Evolutionary conservation across 768 basidiomycete genomes (phyloP), one percentile per base, ranked within the genome.

Genomic region (Pulveroboletus sp.): DNA sequence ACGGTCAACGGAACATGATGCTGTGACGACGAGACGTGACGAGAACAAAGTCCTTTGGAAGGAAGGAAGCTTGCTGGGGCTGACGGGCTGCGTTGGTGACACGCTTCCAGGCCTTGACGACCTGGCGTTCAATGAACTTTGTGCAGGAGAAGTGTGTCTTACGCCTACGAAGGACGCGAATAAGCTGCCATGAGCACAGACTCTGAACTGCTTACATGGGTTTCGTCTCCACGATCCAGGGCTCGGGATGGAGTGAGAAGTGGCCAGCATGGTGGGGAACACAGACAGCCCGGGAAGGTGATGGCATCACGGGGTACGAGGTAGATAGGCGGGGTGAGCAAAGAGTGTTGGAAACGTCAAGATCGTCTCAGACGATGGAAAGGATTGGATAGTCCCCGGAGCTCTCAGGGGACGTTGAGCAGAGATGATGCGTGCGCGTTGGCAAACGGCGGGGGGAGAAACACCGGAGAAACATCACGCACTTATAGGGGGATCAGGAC

Each of bases 11-110:
- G 48, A 69, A 67, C 58, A 73, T 70, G 39, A 76, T 64, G 63
- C 81, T 83, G 47, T 77, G 79, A 51, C 81, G 74, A 47, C 76
- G 73, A 31, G 69, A 62, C 9, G 77, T 83, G 57, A 86, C 72
- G 51, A 85, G 71, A 57, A 84, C 75, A 62, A 85, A 85, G 61
- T 82, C 82, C 21, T 75, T 73, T 28, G 79, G 76, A 42, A 83
- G 69, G 59, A 77, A 62, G 3, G 83, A 82, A 6, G 74, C 71
- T 37, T 80, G 76, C 24, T 76, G 73, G 31, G 69, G 70, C 46
- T 73, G 80, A 54, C 78, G 79, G 30, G 78, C 73, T 28, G 71
- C 68, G 21, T 73, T 69, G 24, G 82, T 83, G 59, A 85, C 65
- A 35, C 73, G 67, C 60, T 86, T 86, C 84, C 84, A 86, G 9